Percentiles rank a stretch among this genome's conserved stretches.
These are phyloP conservation scores for Polysphondylium violaceum DNA, from an alignment of 78 protist genomes.

Conservation along the genomic window DNA sequence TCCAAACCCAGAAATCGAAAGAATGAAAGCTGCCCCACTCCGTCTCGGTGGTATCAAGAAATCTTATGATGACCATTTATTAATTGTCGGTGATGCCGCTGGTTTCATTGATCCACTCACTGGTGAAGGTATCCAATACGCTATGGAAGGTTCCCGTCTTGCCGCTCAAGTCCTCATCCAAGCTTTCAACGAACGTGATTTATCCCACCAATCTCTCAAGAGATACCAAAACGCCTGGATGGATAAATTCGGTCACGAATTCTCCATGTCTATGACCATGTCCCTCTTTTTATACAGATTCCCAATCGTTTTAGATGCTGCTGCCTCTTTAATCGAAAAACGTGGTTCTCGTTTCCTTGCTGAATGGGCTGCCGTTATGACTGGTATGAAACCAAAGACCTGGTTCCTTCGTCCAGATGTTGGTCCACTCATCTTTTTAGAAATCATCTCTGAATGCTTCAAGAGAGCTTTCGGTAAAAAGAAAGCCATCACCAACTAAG, in stretches of 20 bases:
- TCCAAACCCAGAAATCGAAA: slow-evolving; percentile 80
- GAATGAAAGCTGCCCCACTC: slow-evolving; percentile 82
- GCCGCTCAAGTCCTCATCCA: slow-evolving; percentile 57
- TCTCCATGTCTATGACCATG: slow-evolving; percentile 77
- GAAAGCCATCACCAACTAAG: slow-evolving; percentile 17
- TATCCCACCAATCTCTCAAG: slow-evolving; percentile 54
- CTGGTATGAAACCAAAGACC: slow-evolving; percentile 75
- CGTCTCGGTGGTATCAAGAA: slow-evolving; percentile 83
- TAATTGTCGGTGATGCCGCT: slow-evolving; percentile 86
- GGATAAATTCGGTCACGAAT: slow-evolving; percentile 80
- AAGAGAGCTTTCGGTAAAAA: slow-evolving; percentile 31
- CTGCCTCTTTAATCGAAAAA: slow-evolving; percentile 68
- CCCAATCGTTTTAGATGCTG: slow-evolving; percentile 86
- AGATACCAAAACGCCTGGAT: slow-evolving; percentile 82
- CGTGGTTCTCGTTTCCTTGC: slow-evolving; percentile 77
- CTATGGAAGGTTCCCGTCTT: slow-evolving; percentile 76
- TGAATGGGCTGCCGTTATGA: slow-evolving; percentile 85
- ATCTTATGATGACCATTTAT: slow-evolving; percentile 70
- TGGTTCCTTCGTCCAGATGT: slow-evolving; percentile 77
- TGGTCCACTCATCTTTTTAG: slow-evolving; percentile 72
- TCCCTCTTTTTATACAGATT: slow-evolving; percentile 77
- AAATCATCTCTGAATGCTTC: slow-evolving; percentile 43
- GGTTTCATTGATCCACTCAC: slow-evolving; percentile 85
- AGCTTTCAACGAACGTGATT: slow-evolving; percentile 75
- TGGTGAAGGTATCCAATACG: slow-evolving; percentile 87